These are phyloP conservation scores for Chloris gayana DNA, from an alignment of 176 grass and related monocot genomes.

Conservation along the genomic window DNA sequence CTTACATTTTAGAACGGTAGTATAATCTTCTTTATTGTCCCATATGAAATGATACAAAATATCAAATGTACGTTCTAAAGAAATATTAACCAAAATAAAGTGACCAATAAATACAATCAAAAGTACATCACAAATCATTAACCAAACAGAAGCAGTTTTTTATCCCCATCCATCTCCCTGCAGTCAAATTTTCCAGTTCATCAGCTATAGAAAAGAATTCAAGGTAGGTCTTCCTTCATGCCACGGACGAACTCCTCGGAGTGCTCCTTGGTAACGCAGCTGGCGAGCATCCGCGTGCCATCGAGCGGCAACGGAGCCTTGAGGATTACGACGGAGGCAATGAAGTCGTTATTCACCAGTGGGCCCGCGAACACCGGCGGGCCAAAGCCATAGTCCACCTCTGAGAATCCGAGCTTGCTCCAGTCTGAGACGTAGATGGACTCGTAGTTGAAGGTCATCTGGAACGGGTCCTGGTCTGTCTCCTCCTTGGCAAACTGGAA, in stretches of 20 bases:
- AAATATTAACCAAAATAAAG: conserved; percentile 29
- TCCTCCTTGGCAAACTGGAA: conserved; percentile 69
- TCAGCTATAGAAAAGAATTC: conserved; percentile 17
- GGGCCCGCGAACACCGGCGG: conserved; percentile 66
- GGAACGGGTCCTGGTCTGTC: conserved; percentile 57
- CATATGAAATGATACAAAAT: conserved; percentile 41
- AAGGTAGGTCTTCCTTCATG: conserved; percentile 54
- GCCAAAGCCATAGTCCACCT: conserved; percentile 77
- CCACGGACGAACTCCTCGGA: conserved; percentile 55
- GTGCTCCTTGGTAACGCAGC: conserved; percentile 81
- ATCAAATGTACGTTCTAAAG: conserved; percentile 35
- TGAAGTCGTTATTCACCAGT: conserved; percentile 83
- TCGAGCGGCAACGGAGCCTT: conserved; percentile 75
- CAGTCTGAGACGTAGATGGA: conserved; percentile 79
- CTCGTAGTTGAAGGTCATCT: conserved; percentile 87
- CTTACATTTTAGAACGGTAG: no score
- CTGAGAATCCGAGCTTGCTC: conserved; percentile 83
- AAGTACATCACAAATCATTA: conserved; percentile 26
- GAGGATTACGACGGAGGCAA: conserved; percentile 73
- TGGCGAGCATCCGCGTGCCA: conserved; percentile 67
- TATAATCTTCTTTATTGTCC: conserved; percentile 44
- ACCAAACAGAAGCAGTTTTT: conserved; percentile 20
- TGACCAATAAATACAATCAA: conserved; percentile 30
- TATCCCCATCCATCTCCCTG: not conserved
- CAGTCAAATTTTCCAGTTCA: not conserved